These are phyloP conservation scores for Erythrophleum ivorense DNA, from an alignment of 331 rosid species.

Conservation along the genomic window DNA sequence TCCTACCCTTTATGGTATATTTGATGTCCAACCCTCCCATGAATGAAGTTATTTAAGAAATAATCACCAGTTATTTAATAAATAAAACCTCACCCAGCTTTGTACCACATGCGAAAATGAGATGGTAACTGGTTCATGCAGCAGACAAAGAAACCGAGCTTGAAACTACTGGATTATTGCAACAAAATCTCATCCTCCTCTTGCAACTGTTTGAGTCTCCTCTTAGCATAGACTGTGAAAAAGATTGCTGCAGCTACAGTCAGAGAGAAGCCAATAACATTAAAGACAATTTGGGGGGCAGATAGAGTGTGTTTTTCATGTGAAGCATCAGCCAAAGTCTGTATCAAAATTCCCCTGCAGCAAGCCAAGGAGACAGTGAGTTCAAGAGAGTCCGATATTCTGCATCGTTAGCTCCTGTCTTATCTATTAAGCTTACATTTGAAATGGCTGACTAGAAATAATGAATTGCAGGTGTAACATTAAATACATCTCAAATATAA, in stretches of 20 bases:
- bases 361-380: slow-evolving; percentile 24
- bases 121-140: slow-evolving; percentile 36
- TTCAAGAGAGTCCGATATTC: slow-evolving; percentile 24
- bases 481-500: slow-evolving; percentile 4
- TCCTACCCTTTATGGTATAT: slow-evolving; percentile 40
- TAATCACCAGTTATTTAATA: slow-evolving; percentile 34
- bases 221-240: slow-evolving; percentile 78
- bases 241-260: slow-evolving; percentile 76
- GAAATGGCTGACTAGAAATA: slow-evolving; percentile 22
- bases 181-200: slow-evolving; percentile 66
- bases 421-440: neutral
- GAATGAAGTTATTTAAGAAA: slow-evolving; percentile 46
- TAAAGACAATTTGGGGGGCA: slow-evolving; percentile 76
- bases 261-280: slow-evolving; percentile 62
- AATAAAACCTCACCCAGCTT: slow-evolving; percentile 50
- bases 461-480: slow-evolving; percentile 16
- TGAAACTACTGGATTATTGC: slow-evolving; percentile 48
- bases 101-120: slow-evolving; percentile 28
- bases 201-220: slow-evolving; percentile 76
- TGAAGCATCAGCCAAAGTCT: slow-evolving; percentile 88
- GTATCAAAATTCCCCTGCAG: slow-evolving; percentile 84
- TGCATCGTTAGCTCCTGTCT: slow-evolving; percentile 25
- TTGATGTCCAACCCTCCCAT: slow-evolving; percentile 42
- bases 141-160: slow-evolving; percentile 37
- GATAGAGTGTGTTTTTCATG: slow-evolving; percentile 68